Percentiles rank a stretch among this genome's conserved stretches.
phyloP scores from a whole-genome alignment of 2,329 filamentous ascomycete genomes.

The Diaporthe citrichinensis region DNA sequence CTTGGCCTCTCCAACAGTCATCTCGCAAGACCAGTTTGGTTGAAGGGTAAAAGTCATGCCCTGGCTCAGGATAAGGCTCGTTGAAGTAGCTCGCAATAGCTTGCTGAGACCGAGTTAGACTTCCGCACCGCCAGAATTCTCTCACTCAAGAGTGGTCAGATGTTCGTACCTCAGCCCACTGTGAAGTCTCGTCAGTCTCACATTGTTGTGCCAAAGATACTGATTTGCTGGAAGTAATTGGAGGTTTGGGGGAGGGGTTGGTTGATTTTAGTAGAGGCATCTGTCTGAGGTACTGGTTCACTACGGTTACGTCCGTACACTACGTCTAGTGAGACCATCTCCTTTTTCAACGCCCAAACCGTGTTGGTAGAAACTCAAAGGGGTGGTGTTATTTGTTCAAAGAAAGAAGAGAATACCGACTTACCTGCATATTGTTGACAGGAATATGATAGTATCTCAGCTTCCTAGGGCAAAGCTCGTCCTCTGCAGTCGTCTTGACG shows the following conservation, averaged over 20 bases:
- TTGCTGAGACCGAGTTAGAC: constrained; percentile 42
- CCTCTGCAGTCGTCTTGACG: background rate
- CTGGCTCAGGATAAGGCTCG: constrained; percentile 43
- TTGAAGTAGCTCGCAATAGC: constrained; percentile 50
- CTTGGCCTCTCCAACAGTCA: constrained; percentile 53
- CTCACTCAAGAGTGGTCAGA: background rate
- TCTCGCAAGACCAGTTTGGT: constrained; percentile 49
- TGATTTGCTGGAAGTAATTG: too few relatives aligned
- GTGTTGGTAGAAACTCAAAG: rapidly evolving
- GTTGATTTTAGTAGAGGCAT: too few relatives aligned
- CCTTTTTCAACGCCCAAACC: background rate
- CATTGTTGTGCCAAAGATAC: background rate
- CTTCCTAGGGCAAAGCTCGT: background rate
- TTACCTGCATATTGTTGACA: constrained; percentile 43
- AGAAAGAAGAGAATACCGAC: background rate
- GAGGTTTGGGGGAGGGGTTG: background rate
- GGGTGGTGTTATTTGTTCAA: background rate
- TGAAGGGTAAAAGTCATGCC: background rate
- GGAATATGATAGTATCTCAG: constrained; percentile 43
- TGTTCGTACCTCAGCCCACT: constrained; percentile 49
- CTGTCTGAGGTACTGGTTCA: background rate
- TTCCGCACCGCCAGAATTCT: background rate
- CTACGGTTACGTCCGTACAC: too few relatives aligned
- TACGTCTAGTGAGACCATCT: background rate
- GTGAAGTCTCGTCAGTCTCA: background rate